These are phyloP conservation scores for Umbilicaria muhlenbergii DNA, from an alignment of 495 filamentous ascomycete genomes.

Conservation along the genomic window DNA sequence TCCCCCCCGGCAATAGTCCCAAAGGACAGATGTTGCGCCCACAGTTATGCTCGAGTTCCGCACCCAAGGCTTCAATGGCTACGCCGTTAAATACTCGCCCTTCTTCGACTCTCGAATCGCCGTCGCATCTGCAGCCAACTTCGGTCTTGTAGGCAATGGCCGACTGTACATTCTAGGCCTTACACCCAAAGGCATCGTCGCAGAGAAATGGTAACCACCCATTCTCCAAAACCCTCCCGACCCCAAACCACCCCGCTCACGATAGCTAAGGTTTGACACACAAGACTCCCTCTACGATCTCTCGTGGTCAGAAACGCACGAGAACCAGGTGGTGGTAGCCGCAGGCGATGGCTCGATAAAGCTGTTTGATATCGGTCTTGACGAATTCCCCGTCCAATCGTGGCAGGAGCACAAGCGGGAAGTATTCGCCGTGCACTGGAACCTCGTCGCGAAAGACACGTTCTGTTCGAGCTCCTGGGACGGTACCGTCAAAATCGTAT, in stretches of 20 bases:
- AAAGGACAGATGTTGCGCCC: neutral
- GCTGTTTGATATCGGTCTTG: slow-evolving; percentile 68
- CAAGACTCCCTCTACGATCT: slow-evolving; percentile 93
- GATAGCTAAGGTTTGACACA: slow-evolving; percentile 59
- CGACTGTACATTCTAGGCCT: slow-evolving; percentile 68
- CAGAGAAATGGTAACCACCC: slow-evolving; percentile 47
- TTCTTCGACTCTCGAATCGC: slow-evolving; percentile 93
- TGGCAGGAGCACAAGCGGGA: slow-evolving; percentile 90
- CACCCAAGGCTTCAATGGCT: slow-evolving; percentile 86
- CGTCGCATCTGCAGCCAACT: slow-evolving; percentile 75
- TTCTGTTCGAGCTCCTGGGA: slow-evolving; percentile 90
- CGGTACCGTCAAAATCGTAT: slow-evolving; percentile 72
- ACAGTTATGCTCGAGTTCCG: slow-evolving; percentile 79
- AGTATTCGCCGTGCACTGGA: slow-evolving; percentile 84
- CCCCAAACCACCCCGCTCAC: neutral
- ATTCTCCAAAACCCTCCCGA: neutral
- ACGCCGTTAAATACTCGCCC: slow-evolving; percentile 90
- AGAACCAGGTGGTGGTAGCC: slow-evolving; percentile 78
- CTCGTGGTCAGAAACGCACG: slow-evolving; percentile 85
- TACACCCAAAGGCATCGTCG: slow-evolving; percentile 65
- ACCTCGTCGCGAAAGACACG: slow-evolving; percentile 72
- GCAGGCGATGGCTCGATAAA: slow-evolving; percentile 88
- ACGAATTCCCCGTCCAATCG: slow-evolving; percentile 67
- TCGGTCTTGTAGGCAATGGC: slow-evolving; percentile 93
- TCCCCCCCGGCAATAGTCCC: too few relatives aligned